Evolutionary conservation across 192 early-diverging fungal genomes (phyloP).

Genomic region (Helicostylum pulchrum): DNA sequence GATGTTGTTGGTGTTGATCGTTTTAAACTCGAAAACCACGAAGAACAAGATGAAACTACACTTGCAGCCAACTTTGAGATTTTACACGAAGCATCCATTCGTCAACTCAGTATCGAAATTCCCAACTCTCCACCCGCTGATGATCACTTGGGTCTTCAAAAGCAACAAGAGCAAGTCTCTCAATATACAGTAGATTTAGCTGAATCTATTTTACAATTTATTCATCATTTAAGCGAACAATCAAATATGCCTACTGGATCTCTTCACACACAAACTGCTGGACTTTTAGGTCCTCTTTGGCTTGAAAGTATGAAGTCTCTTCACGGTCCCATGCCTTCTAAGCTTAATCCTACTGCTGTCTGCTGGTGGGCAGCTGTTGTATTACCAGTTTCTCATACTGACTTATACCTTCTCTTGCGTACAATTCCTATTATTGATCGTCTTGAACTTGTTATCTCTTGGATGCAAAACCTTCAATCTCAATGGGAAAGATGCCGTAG

Average conservation of each 20-base stretch:
- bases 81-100: neutral
- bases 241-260: conserved; percentile 1
- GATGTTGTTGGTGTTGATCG: conserved; percentile 17
- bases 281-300: conserved; percentile 19
- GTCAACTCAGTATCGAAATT: conserved; percentile 7
- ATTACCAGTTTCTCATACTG: conserved; percentile 6
- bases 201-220: conserved; percentile 14
- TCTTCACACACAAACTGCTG: conserved; percentile 8
- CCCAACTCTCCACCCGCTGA: neutral
- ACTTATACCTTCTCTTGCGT: conserved; percentile 7
- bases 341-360: conserved; percentile 5
- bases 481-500: conserved; percentile 19
- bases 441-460: conserved; percentile 13
- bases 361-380: conserved; percentile 22
- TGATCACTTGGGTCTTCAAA: neutral
- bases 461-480: conserved; percentile 13
- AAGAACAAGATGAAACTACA: neutral
- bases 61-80: conserved; percentile 12
- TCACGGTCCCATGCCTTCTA: conserved; percentile 17
- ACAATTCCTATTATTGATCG: conserved; percentile 11
- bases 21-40: conserved; percentile 10
- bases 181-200: conserved; percentile 14
- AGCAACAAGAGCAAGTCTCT: conserved; percentile 1
- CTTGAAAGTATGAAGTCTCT: conserved; percentile 8
- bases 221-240: conserved; percentile 1